Base-by-base conservation (phyloP, 2,329 filamentous ascomycete genomes). In the Pseudogymnoascus pannorum region DNA sequence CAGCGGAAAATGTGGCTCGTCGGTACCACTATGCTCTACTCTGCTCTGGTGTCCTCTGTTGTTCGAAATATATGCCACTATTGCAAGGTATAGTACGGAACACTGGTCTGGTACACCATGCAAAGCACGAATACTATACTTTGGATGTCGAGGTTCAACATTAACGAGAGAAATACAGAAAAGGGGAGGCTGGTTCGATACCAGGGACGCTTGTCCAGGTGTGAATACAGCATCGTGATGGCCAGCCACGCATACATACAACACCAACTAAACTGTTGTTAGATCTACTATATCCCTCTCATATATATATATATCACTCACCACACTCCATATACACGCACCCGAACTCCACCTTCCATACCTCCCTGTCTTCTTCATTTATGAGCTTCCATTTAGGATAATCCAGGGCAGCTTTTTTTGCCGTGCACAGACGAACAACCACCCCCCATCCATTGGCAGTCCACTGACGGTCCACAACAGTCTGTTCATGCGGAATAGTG, bases 381-480 rank as follows among this genome's bases (percentile, higher is more conserved):
- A 44, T n/a, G 40, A 44, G 40, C 40, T 44, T 44, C 40, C 40
- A 44, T 44, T 44, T 44, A 44, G 40, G 40, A 44, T 44, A 44
- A 44, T 44, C 40, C 40, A 44, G 40, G 40, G 35, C 12, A 14
- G 4, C 18, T 44, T 44, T 44, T 44, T 22, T n/a, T n/a, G 11
- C 40, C 40, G 40, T 44, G 40, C 40, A 44, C 40, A 44, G 40
- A 42, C 38, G 38, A 42, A 14, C 5, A 24, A n/a, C n/a, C n/a
- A n/a, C n/a, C n/a, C n/a, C 3, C 40, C 40, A 24, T 44, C 40
- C 40, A 44, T 44, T 44, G 20, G 40, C 40, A 44, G n/a, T n/a
- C n/a, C n/a, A n/a, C n/a, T n/a, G n/a, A n/a, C n/a, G n/a, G n/a
- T n/a, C n/a, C n/a, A n/a, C n/a, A n/a, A n/a, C n/a, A n/a, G n/a